Percentiles rank a stretch among this genome's conserved stretches.
phyloP scores from a whole-genome alignment of 495 filamentous ascomycete species.

The Daldinia bambusicola region DNA sequence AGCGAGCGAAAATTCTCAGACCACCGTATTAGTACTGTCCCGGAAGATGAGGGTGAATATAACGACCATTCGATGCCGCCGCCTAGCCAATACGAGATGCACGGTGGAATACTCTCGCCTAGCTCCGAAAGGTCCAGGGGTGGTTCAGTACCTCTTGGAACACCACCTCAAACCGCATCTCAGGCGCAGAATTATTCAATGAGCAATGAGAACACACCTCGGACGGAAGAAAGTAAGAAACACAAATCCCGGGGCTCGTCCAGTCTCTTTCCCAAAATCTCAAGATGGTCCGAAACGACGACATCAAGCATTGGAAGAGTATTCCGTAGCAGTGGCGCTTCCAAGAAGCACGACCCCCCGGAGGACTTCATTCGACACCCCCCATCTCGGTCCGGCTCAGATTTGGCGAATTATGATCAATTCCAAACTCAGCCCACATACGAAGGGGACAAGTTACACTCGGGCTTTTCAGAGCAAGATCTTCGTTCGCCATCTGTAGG shows the following conservation, averaged over 20 bases:
- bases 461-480: constrained; percentile 67
- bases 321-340: constrained; percentile 62
- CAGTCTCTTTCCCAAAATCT: constrained; percentile 89
- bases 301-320: constrained; percentile 69
- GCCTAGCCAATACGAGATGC: constrained; percentile 57
- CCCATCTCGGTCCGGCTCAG: constrained; percentile 76
- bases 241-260: constrained; percentile 91
- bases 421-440: constrained; percentile 72
- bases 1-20: constrained; percentile 74
- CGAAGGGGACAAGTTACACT: constrained; percentile 76
- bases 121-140: constrained; percentile 61
- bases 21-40: constrained; percentile 88
- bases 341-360: constrained; percentile 56
- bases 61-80: constrained; percentile 62
- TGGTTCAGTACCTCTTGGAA: constrained; percentile 73
- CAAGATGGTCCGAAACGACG: constrained; percentile 97
- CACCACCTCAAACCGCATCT: constrained; percentile 69
- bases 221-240: constrained; percentile 80
- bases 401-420: constrained; percentile 71
- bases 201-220: constrained; percentile 80
- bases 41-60: constrained; percentile 79
- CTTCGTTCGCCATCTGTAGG: constrained; percentile 39
- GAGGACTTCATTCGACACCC: constrained; percentile 53
- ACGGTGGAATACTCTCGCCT: constrained; percentile 62
- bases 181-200: constrained; percentile 49